These are phyloP conservation scores for Podila minutissima DNA, from an alignment of 192 early-diverging fungal genomes.

Conservation along the genomic window DNA sequence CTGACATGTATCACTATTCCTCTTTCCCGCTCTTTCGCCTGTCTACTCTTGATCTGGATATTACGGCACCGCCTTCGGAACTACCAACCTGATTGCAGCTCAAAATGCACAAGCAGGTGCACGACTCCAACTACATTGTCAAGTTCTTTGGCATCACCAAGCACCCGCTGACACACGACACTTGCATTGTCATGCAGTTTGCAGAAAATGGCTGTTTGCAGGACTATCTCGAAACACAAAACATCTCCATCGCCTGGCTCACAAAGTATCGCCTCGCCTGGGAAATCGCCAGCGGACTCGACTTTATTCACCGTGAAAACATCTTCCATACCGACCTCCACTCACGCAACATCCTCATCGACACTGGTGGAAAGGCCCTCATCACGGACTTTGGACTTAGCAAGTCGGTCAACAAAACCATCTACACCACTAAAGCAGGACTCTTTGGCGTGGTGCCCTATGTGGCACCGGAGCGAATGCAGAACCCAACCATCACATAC, in stretches of 20 bases:
- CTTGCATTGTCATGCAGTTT: slow-evolving; percentile 54
- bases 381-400: slow-evolving; percentile 52
- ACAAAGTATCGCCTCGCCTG: slow-evolving; percentile 48
- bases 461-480: slow-evolving; percentile 62
- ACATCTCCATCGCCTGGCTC: slow-evolving; percentile 42
- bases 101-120: slow-evolving; percentile 54
- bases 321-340: slow-evolving; percentile 53
- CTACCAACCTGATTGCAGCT: slow-evolving; percentile 6
- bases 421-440: slow-evolving; percentile 51
- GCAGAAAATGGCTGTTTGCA: slow-evolving; percentile 51
- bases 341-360: slow-evolving; percentile 52
- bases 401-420: slow-evolving; percentile 48
- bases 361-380: slow-evolving; percentile 41
- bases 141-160: slow-evolving; percentile 56
- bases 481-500: slow-evolving; percentile 54
- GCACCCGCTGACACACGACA: slow-evolving; percentile 49
- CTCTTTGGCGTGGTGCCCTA: slow-evolving; percentile 65
- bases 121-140: slow-evolving; percentile 54
- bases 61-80: not conserved
- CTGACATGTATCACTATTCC: not conserved
- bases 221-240: slow-evolving; percentile 52
- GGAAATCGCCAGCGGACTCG: slow-evolving; percentile 51
- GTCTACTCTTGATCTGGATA: not conserved
- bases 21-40: not conserved
- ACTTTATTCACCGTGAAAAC: slow-evolving; percentile 51